A percentile compares a stretch with the other conserved stretches of the same genome.
Evolutionary conservation across 2,329 filamentous ascomycete species (phyloP).

Genomic region (Zymoseptoria tritici): DNA sequence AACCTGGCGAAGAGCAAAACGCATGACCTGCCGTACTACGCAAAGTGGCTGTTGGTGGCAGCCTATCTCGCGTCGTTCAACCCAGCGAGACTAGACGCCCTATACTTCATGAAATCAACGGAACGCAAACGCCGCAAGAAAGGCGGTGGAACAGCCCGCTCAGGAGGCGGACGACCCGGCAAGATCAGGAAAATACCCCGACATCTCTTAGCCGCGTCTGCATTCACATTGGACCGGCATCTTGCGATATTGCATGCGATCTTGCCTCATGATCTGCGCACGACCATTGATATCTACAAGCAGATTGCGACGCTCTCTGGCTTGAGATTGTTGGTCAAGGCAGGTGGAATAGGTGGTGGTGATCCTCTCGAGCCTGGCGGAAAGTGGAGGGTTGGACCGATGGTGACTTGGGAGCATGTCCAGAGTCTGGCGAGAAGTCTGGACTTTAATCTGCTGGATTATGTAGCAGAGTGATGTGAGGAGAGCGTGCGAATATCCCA

Average conservation of each 20-base stretch:
- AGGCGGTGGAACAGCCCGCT: slow-evolving; percentile 40
- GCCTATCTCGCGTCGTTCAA: slow-evolving; percentile 80
- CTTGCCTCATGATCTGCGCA: slow-evolving; percentile 39
- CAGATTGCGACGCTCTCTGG: slow-evolving; percentile 65
- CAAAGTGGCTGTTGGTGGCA: slow-evolving; percentile 65
- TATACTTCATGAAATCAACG: slow-evolving; percentile 67
- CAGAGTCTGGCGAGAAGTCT: slow-evolving; percentile 63
- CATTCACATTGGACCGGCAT: slow-evolving; percentile 71
- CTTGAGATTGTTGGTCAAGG: slow-evolving; percentile 56
- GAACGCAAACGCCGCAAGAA: slow-evolving; percentile 41
- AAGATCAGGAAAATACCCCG: slow-evolving; percentile 64
- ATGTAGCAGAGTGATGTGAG: slow-evolving; percentile 54
- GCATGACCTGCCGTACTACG: slow-evolving; percentile 59
- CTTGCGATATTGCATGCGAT: slow-evolving; percentile 69
- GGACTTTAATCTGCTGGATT: slow-evolving; percentile 72
- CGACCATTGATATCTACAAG: slow-evolving; percentile 43
- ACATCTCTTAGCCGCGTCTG: slow-evolving; percentile 67
- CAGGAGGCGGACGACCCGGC: slow-evolving; percentile 22
- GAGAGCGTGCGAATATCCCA: not conserved
- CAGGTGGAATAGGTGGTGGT: slow-evolving; percentile 51
- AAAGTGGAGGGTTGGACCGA: slow-evolving; percentile 71
- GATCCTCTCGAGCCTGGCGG: slow-evolving; percentile 63
- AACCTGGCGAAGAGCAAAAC: slow-evolving; percentile 16
- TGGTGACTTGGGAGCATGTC: slow-evolving; percentile 62
- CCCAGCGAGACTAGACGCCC: slow-evolving; percentile 61